Base-by-base conservation (phyloP, 306 rosid species). In the Vigna trinervia region DNA sequence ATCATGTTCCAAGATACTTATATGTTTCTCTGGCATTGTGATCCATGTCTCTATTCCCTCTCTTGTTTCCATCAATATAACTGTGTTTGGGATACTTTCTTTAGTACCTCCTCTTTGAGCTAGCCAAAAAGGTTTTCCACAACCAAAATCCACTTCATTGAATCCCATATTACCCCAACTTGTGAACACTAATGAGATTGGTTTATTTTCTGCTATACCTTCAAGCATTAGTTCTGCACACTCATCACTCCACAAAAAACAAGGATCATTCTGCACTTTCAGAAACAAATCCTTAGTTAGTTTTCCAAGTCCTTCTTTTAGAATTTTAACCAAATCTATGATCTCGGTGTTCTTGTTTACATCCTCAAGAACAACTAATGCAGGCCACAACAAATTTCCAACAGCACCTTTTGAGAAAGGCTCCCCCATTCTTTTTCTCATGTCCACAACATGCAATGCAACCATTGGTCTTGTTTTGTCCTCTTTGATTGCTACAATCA, bases 1-100 rank as follows among this genome's bases (percentile, higher is more conserved):
- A 47, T 90, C 85, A 34, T 78, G 51, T 75, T 84, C 87, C 59
- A 88, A 65, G 1, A 34, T 32, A 41, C 50, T 69, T 58, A 90
- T 70, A 59, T 81, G 70, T 22, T 79, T 51, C 6, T 60, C 78
- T 38, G 45, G 69, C 86, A 86, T 64, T 13, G 86, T 81, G 20
- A 83, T 64, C 84, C 91, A 90, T 14, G 89, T 92, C 64, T 90
- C 88, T 11, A 88, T 81, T 5, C 87, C 94, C 23, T 74, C 74
- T n/a, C 64, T 54, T 47, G 83, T 71, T 47, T 90, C 90, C 58
- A 77, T 81, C 43, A 90, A 76, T 3, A 85, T 50, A 15, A 72
- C 65, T 0, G 75, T 12, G 36, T 90, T 85, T 62, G 84, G 86
- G 11, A 82, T 81, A 12, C 52, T 72, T 58, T 86, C 73, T 8